A percentile compares a stretch with the other conserved stretches of the same genome.
These are phyloP conservation scores for Alternaria ethzedia DNA, from an alignment of 2,329 filamentous ascomycete genomes.

Conservation along the genomic window DNA sequence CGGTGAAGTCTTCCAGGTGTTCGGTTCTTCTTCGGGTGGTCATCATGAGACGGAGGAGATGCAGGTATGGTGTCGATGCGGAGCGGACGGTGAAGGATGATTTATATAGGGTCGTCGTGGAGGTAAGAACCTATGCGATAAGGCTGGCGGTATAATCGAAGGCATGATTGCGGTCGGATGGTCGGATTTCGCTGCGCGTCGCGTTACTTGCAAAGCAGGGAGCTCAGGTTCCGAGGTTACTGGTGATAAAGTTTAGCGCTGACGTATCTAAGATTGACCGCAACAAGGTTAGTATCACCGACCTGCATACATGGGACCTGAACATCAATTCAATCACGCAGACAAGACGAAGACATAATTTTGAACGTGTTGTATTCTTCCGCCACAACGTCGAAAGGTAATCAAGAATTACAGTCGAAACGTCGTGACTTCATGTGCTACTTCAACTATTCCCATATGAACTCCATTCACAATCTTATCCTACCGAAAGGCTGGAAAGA, in stretches of 20 bases:
- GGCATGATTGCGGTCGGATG: background rate
- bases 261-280: background rate
- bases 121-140: background rate
- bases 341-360: background rate
- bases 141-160: background rate
- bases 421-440: background rate
- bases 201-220: background rate
- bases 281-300: background rate
- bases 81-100: background rate
- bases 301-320: background rate
- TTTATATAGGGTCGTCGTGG: background rate
- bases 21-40: constrained; percentile 12
- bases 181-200: background rate
- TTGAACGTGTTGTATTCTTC: background rate
- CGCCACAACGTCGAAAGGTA: background rate
- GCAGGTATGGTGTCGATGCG: background rate
- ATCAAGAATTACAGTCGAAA: background rate
- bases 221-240: constrained; percentile 9
- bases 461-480: background rate
- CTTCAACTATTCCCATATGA: background rate
- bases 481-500: background rate
- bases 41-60: background rate
- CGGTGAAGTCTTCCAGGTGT: constrained; percentile 35
- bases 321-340: background rate
- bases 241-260: background rate